These are phyloP conservation scores for Epichloe sibirici DNA, from an alignment of 2,329 filamentous ascomycete genomes.

Conservation along the genomic window DNA sequence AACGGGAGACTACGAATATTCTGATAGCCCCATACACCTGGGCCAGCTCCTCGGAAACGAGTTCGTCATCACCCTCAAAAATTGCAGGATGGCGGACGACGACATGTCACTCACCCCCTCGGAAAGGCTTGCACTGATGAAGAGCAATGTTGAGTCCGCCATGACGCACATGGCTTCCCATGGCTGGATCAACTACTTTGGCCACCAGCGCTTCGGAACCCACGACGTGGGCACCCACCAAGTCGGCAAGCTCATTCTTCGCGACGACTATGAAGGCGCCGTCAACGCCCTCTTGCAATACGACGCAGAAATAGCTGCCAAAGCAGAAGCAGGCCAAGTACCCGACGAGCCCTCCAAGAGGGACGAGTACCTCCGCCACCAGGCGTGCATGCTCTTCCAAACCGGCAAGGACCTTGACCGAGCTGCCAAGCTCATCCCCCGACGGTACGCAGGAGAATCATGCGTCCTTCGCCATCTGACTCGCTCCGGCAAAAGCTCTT, in stretches of 20 bases:
- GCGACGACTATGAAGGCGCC: slow-evolving; percentile 69
- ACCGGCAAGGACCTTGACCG: slow-evolving; percentile 43
- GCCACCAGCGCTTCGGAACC: slow-evolving; percentile 91
- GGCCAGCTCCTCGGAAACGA: slow-evolving; percentile 83
- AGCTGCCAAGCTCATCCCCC: slow-evolving; percentile 63
- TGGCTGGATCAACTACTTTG: slow-evolving; percentile 96
- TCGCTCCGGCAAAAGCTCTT: slow-evolving; percentile 30
- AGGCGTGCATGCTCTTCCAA: slow-evolving; percentile 64
- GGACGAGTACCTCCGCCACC: slow-evolving; percentile 70
- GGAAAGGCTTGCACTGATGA: slow-evolving; percentile 20
- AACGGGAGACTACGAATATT: slow-evolving; percentile 74
- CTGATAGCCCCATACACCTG: slow-evolving; percentile 58
- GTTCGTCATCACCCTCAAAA: slow-evolving; percentile 82
- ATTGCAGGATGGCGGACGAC: slow-evolving; percentile 52
- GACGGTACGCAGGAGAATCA: slow-evolving; percentile 69
- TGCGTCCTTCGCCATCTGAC: slow-evolving; percentile 68
- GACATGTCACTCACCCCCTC: slow-evolving; percentile 12
- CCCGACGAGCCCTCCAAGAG: slow-evolving; percentile 41
- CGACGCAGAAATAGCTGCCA: slow-evolving; percentile 45
- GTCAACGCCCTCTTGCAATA: slow-evolving; percentile 67
- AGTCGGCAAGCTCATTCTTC: slow-evolving; percentile 72
- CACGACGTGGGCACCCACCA: slow-evolving; percentile 76
- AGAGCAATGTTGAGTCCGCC: slow-evolving; percentile 37
- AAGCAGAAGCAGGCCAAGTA: slow-evolving; percentile 24
- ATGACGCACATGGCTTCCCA: slow-evolving; percentile 55